Conservation (phyloP, 352 stramenopile species). For the Globisporangium ultimum region DNA sequence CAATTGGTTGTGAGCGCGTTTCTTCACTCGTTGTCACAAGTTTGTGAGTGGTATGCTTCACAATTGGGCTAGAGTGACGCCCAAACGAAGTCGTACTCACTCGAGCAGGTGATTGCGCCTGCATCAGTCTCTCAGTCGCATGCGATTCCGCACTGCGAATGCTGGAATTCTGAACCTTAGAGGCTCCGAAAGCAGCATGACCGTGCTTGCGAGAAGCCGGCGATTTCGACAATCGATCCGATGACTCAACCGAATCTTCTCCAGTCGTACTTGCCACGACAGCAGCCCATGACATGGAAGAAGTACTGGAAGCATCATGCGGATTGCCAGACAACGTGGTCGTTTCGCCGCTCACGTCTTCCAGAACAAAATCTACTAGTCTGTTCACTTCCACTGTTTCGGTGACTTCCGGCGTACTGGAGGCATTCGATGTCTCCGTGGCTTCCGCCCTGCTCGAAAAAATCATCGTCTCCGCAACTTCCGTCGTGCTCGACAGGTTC, state of each 20-base stretch:
- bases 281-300: not conserved
- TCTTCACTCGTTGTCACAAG: conserved; percentile 3
- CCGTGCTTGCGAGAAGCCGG: not conserved
- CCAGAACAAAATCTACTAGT: not conserved
- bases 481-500: too few species aligned
- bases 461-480: too few species aligned
- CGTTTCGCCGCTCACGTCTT: conserved; percentile 1
- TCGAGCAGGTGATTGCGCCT: not conserved
- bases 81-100: not conserved
- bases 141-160: not conserved
- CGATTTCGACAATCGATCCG: not conserved
- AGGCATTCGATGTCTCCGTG: too few species aligned
- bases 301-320: not conserved
- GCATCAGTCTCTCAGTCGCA: not conserved
- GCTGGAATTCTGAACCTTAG: not conserved
- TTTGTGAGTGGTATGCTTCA: conserved; percentile 3
- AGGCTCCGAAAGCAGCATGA: not conserved
- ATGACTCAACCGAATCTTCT: not conserved
- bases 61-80: not conserved
- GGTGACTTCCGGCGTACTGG: conserved; percentile 9
- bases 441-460: too few species aligned
- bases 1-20: not conserved
- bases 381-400: conserved; percentile 16
- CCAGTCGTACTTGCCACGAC: not conserved
- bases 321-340: not conserved